Conservation (phyloP, 129 eudicot genomes). For the Flaveria brownii region DNA sequence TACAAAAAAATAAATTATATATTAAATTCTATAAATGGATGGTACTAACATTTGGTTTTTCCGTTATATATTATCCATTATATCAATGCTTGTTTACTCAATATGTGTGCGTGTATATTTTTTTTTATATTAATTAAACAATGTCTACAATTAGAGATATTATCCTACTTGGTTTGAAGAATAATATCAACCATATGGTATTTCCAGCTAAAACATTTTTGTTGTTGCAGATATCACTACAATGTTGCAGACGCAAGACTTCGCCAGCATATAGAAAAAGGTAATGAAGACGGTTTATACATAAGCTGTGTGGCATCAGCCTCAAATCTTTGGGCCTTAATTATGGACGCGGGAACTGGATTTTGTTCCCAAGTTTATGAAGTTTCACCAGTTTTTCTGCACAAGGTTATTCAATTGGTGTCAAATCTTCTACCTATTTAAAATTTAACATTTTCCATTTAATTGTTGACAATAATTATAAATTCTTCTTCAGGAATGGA, state of each 20-base stretch:
- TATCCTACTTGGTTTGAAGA: conserved; percentile 11
- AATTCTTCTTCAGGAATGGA: conserved; percentile 71
- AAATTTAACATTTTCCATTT: not conserved
- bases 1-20: not conserved
- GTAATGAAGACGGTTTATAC: conserved; percentile 85
- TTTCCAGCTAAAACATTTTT: not conserved
- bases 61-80: not conserved
- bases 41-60: not conserved
- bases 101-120: not conserved
- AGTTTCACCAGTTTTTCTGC: conserved; percentile 85
- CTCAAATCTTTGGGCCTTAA: conserved; percentile 92
- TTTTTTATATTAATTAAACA: not conserved
- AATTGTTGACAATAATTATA: not conserved
- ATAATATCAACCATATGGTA: not conserved
- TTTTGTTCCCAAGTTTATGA: conserved; percentile 83
- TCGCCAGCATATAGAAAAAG: conserved; percentile 86
- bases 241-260: conserved; percentile 92
- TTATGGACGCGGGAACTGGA: conserved; percentile 98
- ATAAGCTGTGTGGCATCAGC: conserved; percentile 97
- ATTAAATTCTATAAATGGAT: not conserved
- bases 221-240: conserved; percentile 77
- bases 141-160: not conserved
- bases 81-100: not conserved
- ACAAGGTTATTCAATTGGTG: conserved; percentile 53
- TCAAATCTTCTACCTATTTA: not conserved